phyloP scores from a whole-genome alignment of 2,329 filamentous ascomycete genomes.

The Fusarium floridanum region DNA sequence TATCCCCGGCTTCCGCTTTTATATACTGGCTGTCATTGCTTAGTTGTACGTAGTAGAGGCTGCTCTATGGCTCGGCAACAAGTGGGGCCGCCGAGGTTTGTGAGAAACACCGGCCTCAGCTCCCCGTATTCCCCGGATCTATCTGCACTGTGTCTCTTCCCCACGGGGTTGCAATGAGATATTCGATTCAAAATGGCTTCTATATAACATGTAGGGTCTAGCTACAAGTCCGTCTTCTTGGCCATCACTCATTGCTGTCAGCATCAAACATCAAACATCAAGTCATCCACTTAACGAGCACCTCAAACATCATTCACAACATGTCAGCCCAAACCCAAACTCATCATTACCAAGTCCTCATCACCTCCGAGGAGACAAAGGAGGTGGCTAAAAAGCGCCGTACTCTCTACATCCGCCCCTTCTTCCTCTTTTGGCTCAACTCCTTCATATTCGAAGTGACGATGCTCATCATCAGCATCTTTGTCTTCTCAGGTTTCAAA shows the following conservation, averaged over 20 bases:
- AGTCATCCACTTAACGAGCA: too few relatives aligned
- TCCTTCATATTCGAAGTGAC: conserved; percentile 23
- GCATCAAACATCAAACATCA: not conserved
- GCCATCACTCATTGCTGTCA: not conserved
- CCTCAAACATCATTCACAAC: not conserved
- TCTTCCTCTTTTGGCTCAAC: conserved; percentile 26
- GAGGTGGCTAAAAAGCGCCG: conserved; percentile 16
- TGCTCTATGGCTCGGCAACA: not conserved
- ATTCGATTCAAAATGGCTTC: too few relatives aligned
- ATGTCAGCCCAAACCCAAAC: not conserved
- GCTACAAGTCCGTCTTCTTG: not conserved
- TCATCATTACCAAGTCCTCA: not conserved
- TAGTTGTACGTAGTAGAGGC: not conserved
- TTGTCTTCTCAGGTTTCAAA: conserved; percentile 8
- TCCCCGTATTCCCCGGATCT: not conserved
- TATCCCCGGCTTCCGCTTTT: not conserved
- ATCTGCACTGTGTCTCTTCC: not conserved
- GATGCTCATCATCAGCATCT: conserved; percentile 15
- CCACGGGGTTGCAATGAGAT: not conserved
- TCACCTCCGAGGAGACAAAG: conserved; percentile 1
- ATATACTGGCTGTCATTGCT: not conserved
- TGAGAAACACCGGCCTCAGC: not conserved
- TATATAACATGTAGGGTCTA: not conserved
- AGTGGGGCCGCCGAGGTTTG: not conserved
- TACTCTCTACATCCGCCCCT: conserved; percentile 15